Evolutionary conservation across 2,329 filamentous ascomycete genomes (phyloP), one percentile per base, ranked within the genome.

Genomic region (Verticillium zaregamsianum): DNA sequence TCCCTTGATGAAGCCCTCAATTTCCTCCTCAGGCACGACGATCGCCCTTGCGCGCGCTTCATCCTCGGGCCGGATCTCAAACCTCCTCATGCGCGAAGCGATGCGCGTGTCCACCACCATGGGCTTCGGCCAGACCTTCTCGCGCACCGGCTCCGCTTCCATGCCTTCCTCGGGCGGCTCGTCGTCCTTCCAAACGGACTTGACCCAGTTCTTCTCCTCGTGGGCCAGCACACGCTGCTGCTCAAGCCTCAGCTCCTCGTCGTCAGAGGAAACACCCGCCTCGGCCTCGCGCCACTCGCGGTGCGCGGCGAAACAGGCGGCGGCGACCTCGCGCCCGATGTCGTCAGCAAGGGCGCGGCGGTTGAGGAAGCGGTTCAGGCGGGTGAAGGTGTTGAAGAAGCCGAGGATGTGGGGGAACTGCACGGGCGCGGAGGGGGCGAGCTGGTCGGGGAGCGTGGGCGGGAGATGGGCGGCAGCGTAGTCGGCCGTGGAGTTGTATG

Each of bases 321-420:
- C 90, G 0, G 94, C 94, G 20, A 96, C 92, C 66, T 97, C 88
- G 52, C 91, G 89, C 59, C 95, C 95, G 63, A 97, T 88, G 55
- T 89, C 83, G 71, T 99, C 94, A 65, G 94, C 94, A n/a, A 97
- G 82, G 65, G 86, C 79, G 60, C 95, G 90, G 64, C 90, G 89
- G 74, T 90, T 96, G 64, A 99, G 81, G 82, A 93, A 99, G 66
- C 95, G 90, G 71, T 90, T 90, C 64, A 98, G 82, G 63, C 95
- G 89, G 66, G 88, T 90, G 0, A 93, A 91, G 3, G 94, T 97
- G 78, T 95, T 94, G 65, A 91, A 80, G 80, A 99, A 96, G 63
- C 95, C 95, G 33, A 99, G 89, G 62, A 97, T 85, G 73, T 98
- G 94, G 1, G 94, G 94, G 74, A 96, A 91, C 52, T 86, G 81